Evolutionary conservation across 2,329 filamentous ascomycete species (phyloP), one percentile per base, ranked within the genome.

Genomic region (Gliomastix tumulicola): DNA sequence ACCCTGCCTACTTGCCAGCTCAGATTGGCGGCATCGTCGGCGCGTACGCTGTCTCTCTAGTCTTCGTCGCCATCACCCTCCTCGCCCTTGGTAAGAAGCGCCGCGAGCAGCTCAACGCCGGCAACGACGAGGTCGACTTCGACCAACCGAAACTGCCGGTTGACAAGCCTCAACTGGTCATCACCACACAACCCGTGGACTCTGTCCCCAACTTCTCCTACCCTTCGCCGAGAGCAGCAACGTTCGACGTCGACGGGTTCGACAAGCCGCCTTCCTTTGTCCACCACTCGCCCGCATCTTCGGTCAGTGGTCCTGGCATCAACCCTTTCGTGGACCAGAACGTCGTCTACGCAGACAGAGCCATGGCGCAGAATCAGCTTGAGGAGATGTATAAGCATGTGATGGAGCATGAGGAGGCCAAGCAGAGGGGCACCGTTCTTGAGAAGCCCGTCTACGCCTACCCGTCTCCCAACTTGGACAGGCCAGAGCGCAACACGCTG

Each of bases 301-400:
- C 67, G 5, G 53, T 65, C 41, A 51, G 63, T 39, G 53, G 69
- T 34, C 65, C 75, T 47, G 77, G 77, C 36, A 76, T 81, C 40
- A 78, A 86, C 41, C 73, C 72, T 13, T 79, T 77, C 17, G 85
- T 96, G 41, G 88, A 96, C 56, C 79, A 83, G 41, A 73, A 72
- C 41, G 74, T 95, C 13, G 74, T 96, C 18, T 76, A 82, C 41
- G 74, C 76, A 41, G 86, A 95, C 60, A 78, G 75, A 55, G 71
- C 74, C 51, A 82, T 82, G 65, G 80, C 86, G 44, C 81, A 92
- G 58, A 71, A 82, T 45, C 85, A 95, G 56, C 79, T 96, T 59
- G 88, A 95, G 58, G 79, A 86, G 49, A 79, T 97, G 56, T 97
- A 96, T 62, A 88, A 82, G 43, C 84, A 88, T 47, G 89, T 95